These are phyloP conservation scores for Melaleuca quinquenervia DNA, from an alignment of 345 rosid genomes.

Conservation along the genomic window DNA sequence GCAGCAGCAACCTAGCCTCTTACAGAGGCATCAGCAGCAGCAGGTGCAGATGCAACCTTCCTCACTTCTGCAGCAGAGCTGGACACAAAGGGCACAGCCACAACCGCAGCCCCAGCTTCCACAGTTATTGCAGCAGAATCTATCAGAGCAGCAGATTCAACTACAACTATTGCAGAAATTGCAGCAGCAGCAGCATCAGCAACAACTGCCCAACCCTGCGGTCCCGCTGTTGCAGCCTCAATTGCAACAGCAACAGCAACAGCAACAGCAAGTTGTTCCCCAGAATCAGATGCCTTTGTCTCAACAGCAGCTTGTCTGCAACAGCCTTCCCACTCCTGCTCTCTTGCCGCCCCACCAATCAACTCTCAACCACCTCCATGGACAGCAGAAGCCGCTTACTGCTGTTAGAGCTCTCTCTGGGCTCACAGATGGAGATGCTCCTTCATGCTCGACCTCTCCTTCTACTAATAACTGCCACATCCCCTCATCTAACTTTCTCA, in stretches of 20 bases:
- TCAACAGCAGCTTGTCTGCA: constrained; percentile 46
- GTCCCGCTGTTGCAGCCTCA: constrained; percentile 64
- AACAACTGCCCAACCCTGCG: constrained; percentile 32
- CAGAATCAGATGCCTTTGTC: background rate
- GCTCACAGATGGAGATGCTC: constrained; percentile 83
- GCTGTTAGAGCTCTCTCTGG: constrained; percentile 52
- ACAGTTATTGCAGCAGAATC: constrained; percentile 50
- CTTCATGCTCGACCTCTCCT: constrained; percentile 96
- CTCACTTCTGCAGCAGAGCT: constrained; percentile 40
- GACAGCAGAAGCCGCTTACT: constrained; percentile 35
- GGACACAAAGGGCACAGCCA: constrained; percentile 44
- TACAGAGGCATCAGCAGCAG: constrained; percentile 57
- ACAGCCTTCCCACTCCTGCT: constrained; percentile 41
- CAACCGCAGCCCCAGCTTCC: constrained; percentile 26
- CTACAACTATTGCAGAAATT: constrained; percentile 50
- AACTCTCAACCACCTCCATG: constrained; percentile 44
- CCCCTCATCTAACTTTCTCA: constrained; percentile 51
- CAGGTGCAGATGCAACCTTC: background rate
- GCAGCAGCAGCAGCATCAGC: constrained; percentile 33
- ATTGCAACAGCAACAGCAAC: constrained; percentile 44
- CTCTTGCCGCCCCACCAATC: constrained; percentile 48
- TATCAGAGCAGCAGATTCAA: constrained; percentile 80
- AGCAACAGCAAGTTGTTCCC: constrained; percentile 31
- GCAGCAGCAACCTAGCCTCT: constrained; percentile 41
- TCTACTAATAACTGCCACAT: constrained; percentile 81